phyloP scores from a whole-genome alignment of 179 eudicot genomes.

The Vitellaria paradoxa region DNA sequence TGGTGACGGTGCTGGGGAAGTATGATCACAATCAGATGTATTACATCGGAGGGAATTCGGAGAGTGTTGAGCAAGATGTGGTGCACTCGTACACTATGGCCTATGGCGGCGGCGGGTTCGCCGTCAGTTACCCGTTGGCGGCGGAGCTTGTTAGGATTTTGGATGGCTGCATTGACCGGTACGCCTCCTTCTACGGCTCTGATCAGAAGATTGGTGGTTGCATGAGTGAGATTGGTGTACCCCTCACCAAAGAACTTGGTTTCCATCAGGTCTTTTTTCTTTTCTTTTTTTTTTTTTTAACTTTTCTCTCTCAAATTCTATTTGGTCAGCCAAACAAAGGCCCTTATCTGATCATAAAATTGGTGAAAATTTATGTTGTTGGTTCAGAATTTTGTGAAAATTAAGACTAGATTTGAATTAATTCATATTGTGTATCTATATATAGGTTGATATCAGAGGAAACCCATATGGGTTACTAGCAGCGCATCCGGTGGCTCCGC shows the following conservation, averaged over 20 bases:
- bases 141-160: constrained; percentile 48
- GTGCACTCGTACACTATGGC: constrained; percentile 72
- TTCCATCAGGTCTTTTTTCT: constrained; percentile 70
- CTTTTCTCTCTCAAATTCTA: no score
- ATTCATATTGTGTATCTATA: constrained; percentile 8
- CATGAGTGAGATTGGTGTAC: constrained; percentile 74
- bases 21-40: constrained; percentile 72
- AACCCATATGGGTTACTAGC: constrained; percentile 73
- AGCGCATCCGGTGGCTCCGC: constrained; percentile 77
- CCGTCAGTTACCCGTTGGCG: constrained; percentile 66
- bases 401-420: neutral
- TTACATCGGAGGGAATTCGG: constrained; percentile 68
- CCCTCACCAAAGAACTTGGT: constrained; percentile 70
- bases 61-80: constrained; percentile 75
- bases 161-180: constrained; percentile 72
- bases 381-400: neutral
- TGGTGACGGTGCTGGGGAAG: constrained; percentile 47
- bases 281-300: no score
- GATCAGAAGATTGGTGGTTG: constrained; percentile 80
- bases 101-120: constrained; percentile 91
- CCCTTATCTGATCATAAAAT: neutral
- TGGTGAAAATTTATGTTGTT: neutral
- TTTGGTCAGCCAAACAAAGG: no score
- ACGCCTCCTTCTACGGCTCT: constrained; percentile 58
- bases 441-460: constrained; percentile 68